phyloP scores from a whole-genome alignment of 1,139 yeast species.

The Sugiyamaella castrensis region DNA sequence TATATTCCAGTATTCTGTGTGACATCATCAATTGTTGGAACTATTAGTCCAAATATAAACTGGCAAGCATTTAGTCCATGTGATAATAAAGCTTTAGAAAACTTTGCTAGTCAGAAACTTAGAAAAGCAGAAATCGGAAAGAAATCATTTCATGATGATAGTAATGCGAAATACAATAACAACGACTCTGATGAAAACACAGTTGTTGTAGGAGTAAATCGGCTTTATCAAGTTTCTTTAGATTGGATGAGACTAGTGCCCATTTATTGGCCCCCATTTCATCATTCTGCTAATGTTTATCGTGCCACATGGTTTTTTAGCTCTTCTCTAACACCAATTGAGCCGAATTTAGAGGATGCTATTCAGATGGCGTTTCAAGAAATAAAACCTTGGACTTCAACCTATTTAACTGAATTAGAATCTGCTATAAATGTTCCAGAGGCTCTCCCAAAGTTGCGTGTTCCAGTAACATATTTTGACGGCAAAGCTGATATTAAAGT shows the following conservation, averaged over 20 bases:
- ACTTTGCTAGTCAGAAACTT: background rate
- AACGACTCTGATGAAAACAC: conserved; percentile 16
- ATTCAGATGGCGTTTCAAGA: conserved; percentile 30
- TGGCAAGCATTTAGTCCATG: conserved; percentile 42
- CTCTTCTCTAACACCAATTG: conserved; percentile 37
- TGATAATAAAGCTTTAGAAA: conserved; percentile 22
- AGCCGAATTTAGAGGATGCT: conserved; percentile 34
- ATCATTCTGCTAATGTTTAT: conserved; percentile 32
- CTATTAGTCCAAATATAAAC: conserved; percentile 29
- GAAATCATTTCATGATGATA: too few species aligned
- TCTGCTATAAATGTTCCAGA: conserved; percentile 36
- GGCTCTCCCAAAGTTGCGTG: conserved; percentile 32
- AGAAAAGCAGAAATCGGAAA: conserved; percentile 9
- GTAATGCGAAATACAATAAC: conserved; percentile 8
- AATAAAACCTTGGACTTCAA: conserved; percentile 36
- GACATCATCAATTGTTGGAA: conserved; percentile 27
- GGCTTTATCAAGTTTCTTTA: conserved; percentile 36
- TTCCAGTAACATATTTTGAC: conserved; percentile 27
- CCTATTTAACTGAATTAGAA: conserved; percentile 34
- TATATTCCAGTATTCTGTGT: conserved; percentile 21
- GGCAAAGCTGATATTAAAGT: conserved; percentile 22
- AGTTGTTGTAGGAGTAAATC: conserved; percentile 38
- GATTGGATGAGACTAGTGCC: conserved; percentile 32
- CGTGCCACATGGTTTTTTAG: conserved; percentile 39
- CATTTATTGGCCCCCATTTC: conserved; percentile 38